Evolutionary conservation across 345 rosid genomes (phyloP).

Genomic region (Fremontodendron californicum): DNA sequence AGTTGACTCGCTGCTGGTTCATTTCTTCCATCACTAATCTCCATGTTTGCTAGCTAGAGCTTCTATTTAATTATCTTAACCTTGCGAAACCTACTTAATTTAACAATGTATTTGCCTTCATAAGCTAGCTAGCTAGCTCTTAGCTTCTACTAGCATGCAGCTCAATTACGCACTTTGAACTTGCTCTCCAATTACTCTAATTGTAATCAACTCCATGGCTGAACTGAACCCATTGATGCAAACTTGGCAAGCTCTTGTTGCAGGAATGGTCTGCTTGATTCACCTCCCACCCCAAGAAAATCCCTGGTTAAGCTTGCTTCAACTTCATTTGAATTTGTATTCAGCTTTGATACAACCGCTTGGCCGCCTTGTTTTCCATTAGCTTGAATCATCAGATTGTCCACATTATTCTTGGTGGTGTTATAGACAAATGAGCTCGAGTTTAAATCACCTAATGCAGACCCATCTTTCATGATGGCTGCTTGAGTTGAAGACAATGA

Average conservation of each 20-base stretch:
- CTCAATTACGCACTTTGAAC: not conserved
- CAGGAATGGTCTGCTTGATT: constrained; percentile 30
- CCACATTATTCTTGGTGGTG: not conserved
- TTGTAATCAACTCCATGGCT: constrained; percentile 11
- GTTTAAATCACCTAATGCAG: not conserved
- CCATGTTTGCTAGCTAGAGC: not conserved
- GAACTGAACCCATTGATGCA: constrained; percentile 30
- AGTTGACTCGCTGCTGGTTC: constrained; percentile 13
- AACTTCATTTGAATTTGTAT: constrained; percentile 9
- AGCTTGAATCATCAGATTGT: not conserved
- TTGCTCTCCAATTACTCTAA: not conserved
- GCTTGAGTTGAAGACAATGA: constrained; percentile 13
- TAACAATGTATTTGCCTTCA: not conserved
- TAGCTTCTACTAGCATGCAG: not conserved
- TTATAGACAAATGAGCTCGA: not conserved
- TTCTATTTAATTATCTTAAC: not conserved
- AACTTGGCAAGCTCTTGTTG: constrained; percentile 40
- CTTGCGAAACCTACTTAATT: not conserved
- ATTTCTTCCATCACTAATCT: not conserved
- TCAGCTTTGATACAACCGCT: not conserved
- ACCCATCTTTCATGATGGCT: not conserved
- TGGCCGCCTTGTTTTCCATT: not conserved
- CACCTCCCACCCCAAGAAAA: constrained; percentile 61
- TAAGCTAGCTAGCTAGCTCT: not conserved
- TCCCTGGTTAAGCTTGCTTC: constrained; percentile 54